These are phyloP conservation scores for Apiotrichum siamense DNA, from an alignment of 1,284 basidiomycete species.

Conservation along the genomic window DNA sequence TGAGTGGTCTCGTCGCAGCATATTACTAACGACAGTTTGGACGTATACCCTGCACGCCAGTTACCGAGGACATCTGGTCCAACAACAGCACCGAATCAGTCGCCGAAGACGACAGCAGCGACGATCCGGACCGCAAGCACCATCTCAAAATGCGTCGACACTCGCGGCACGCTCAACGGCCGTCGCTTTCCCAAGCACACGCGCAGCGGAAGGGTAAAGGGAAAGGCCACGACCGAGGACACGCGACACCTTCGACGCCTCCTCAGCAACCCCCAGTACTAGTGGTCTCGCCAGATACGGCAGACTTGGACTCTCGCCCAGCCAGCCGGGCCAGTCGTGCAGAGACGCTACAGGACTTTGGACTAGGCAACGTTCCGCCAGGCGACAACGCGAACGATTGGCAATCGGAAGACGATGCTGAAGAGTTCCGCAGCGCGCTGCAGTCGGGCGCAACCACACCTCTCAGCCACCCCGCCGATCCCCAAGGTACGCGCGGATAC, in stretches of 20 bases:
- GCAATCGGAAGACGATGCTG: constrained; percentile 4
- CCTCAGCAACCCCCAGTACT: too few species aligned
- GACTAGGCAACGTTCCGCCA: background rate
- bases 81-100: background rate
- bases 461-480: constrained; percentile 2
- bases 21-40: background rate
- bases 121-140: too few species aligned
- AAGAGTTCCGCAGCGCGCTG: background rate
- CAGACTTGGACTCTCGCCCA: too few species aligned
- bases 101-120: background rate
- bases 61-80: background rate
- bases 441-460: background rate
- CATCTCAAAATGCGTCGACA: too few species aligned
- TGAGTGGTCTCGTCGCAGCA: constrained; percentile 15
- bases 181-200: too few species aligned
- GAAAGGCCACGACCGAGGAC: too few species aligned
- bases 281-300: too few species aligned
- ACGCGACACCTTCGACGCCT: background rate
- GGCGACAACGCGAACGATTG: background rate
- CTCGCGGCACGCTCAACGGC: too few species aligned
- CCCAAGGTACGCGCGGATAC: background rate
- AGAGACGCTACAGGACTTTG: background rate
- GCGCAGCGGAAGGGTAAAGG: too few species aligned
- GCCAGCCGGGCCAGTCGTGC: background rate
- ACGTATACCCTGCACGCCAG: background rate